Percentiles rank a stretch among this genome's conserved stretches.
phyloP scores from a whole-genome alignment of 768 basidiomycete species.

The Lactarius vividus region DNA sequence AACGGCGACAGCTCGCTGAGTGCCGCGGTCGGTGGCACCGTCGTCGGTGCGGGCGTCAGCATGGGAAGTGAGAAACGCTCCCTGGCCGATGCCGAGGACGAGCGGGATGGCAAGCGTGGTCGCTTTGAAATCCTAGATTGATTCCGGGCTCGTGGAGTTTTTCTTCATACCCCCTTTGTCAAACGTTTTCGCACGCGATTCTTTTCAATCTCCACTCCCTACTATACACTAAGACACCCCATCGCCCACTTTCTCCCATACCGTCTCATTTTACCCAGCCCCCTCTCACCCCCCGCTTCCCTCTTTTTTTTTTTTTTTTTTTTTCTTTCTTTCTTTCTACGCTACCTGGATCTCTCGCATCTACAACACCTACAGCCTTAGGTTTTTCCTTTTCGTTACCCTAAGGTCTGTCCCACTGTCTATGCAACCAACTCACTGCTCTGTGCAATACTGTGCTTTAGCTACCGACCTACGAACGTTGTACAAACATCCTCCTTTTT shows the following conservation, averaged over 20 bases:
- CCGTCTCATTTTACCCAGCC: background rate
- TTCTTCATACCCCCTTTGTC: background rate
- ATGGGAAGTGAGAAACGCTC: slow-evolving; percentile 27
- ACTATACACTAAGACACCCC: background rate
- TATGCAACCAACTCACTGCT: slow-evolving; percentile 14
- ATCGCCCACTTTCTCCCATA: background rate
- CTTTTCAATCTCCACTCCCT: background rate
- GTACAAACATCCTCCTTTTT: slow-evolving; percentile 11
- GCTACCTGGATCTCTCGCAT: slow-evolving; percentile 16
- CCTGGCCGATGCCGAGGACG: slow-evolving; percentile 34
- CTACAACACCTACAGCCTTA: slow-evolving; percentile 4
- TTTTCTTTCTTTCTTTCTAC: background rate
- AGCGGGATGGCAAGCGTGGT: slow-evolving; percentile 39
- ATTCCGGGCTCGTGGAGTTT: slow-evolving; percentile 1
- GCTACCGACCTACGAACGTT: slow-evolving; percentile 6
- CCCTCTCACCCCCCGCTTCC: background rate
- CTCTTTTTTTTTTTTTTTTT: background rate
- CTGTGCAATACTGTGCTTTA: slow-evolving; percentile 20
- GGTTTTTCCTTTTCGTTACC: background rate
- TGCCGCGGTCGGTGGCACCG: slow-evolving; percentile 3
- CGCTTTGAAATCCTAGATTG: slow-evolving; percentile 42
- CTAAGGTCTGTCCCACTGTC: slow-evolving; percentile 12
- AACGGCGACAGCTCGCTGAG: slow-evolving; percentile 44
- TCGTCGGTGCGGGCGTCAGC: slow-evolving; percentile 39
- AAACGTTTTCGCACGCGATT: background rate